Percentiles rank a stretch among this genome's conserved stretches.
Conservation (phyloP, 305 asterid species). For the Fraxinus latifolia region DNA sequence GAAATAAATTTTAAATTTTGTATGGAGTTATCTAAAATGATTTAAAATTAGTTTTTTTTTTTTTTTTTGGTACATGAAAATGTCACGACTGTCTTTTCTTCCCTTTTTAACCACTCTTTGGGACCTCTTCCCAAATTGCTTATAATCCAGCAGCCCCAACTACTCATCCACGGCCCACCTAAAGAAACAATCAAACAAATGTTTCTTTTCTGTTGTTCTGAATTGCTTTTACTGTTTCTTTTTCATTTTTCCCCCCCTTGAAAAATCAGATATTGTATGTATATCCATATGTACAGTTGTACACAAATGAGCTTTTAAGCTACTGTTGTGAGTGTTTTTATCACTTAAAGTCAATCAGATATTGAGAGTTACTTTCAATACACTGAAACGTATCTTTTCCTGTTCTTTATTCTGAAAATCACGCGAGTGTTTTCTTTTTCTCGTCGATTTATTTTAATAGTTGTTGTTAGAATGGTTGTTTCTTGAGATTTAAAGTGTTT, state of each 20-base stretch:
- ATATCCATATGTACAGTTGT: not conserved
- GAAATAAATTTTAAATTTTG: not conserved
- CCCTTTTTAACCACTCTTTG: not conserved
- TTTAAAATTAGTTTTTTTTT: not conserved
- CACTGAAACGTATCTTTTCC: not conserved
- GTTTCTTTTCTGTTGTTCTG: not conserved
- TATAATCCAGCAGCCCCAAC: not conserved
- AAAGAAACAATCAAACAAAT: not conserved
- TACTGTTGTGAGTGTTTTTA: not conserved
- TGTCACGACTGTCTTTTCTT: not conserved
- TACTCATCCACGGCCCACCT: not conserved
- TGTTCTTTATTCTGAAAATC: not conserved
- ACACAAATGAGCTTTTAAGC: not conserved
- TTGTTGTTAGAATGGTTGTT: not conserved
- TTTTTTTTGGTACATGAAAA: not conserved
- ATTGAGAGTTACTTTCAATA: not conserved
- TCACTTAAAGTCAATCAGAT: not conserved
- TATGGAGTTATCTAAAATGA: not conserved
- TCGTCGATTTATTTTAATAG: not conserved
- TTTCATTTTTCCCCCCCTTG: not conserved
- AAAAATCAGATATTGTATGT: not conserved
- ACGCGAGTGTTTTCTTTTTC: not conserved
- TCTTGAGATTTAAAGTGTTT: not conserved
- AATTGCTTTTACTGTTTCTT: not conserved
- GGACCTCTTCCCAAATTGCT: not conserved